Conservation (phyloP, 345 rosid species). For the Gossypium stocksii region DNA sequence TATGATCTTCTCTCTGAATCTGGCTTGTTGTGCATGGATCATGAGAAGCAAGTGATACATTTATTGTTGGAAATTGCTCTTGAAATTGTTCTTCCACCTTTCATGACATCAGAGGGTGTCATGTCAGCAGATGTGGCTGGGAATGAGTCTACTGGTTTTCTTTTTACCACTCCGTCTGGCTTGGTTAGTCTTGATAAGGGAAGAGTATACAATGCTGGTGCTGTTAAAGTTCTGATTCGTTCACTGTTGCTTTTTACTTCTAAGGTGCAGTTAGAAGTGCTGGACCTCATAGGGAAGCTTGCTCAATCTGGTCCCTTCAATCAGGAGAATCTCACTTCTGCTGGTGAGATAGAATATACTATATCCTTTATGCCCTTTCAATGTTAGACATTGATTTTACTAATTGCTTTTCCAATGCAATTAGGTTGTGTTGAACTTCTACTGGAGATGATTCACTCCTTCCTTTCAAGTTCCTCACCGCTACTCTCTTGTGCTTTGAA, state of each 20-base stretch:
- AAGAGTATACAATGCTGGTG: slow-evolving; percentile 85
- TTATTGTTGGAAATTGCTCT: slow-evolving; percentile 89
- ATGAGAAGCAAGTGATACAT: slow-evolving; percentile 94
- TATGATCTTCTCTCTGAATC: slow-evolving; percentile 87
- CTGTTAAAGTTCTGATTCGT: slow-evolving; percentile 73
- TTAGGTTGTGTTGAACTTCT: slow-evolving; percentile 92
- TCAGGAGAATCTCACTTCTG: slow-evolving; percentile 89
- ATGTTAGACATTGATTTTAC: slow-evolving; percentile 19
- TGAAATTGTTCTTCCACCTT: slow-evolving; percentile 91
- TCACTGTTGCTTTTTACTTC: slow-evolving; percentile 91
- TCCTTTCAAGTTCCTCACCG: slow-evolving; percentile 78
- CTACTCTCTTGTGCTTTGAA: slow-evolving; percentile 76
- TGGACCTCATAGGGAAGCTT: slow-evolving; percentile 74
- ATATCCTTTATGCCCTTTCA: slow-evolving; percentile 8
- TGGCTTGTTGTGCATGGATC: slow-evolving; percentile 87
- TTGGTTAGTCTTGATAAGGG: slow-evolving; percentile 66
- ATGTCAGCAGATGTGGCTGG: slow-evolving; percentile 37
- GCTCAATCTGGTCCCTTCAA: slow-evolving; percentile 86
- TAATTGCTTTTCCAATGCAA: slow-evolving; percentile 23
- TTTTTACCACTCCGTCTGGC: slow-evolving; percentile 57
- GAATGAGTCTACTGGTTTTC: slow-evolving; percentile 45
- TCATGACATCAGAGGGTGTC: slow-evolving; percentile 53
- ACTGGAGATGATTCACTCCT: slow-evolving; percentile 83
- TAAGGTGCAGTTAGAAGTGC: slow-evolving; percentile 82
- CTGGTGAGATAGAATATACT: slow-evolving; percentile 55